Conservation (phyloP, 2,329 filamentous ascomycete genomes). For the Aspergillus clavatus region DNA sequence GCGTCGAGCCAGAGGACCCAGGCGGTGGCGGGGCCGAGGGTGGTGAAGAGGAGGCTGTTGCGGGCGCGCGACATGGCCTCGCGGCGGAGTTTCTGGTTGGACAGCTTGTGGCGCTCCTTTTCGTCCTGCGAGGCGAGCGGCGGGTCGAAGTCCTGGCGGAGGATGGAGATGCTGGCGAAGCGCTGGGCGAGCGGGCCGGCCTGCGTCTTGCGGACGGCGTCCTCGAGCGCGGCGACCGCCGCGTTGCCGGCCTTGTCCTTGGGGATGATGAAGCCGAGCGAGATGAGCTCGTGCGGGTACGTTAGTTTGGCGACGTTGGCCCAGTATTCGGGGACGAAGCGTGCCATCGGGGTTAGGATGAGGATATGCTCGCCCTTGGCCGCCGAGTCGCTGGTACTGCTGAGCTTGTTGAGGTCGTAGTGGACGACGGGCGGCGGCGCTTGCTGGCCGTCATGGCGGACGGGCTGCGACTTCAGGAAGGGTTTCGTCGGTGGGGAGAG, state of each 20-base stretch:
- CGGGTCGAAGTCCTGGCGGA: constrained; percentile 89
- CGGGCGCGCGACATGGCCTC: constrained; percentile 89
- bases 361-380: constrained; percentile 80
- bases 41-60: constrained; percentile 93
- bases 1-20: constrained; percentile 97
- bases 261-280: constrained; percentile 90
- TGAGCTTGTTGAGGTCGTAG: constrained; percentile 94
- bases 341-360: constrained; percentile 85
- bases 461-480: constrained; percentile 61
- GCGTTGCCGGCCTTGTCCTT: constrained; percentile 89
- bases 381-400: constrained; percentile 69
- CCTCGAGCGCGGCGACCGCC: constrained; percentile 76
- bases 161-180: constrained; percentile 89
- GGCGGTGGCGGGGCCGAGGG: constrained; percentile 79
- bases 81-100: constrained; percentile 79
- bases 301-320: constrained; percentile 77
- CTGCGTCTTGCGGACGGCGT: constrained; percentile 79
- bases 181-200: constrained; percentile 72
- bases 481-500: constrained; percentile 70
- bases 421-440: constrained; percentile 79
- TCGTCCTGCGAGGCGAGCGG: constrained; percentile 77
- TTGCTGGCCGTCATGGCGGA: constrained; percentile 43
- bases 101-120: constrained; percentile 82
- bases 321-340: constrained; percentile 95
- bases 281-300: constrained; percentile 93